These are phyloP conservation scores for Suillus tomentosus DNA, from an alignment of 768 basidiomycete species.

Conservation along the genomic window DNA sequence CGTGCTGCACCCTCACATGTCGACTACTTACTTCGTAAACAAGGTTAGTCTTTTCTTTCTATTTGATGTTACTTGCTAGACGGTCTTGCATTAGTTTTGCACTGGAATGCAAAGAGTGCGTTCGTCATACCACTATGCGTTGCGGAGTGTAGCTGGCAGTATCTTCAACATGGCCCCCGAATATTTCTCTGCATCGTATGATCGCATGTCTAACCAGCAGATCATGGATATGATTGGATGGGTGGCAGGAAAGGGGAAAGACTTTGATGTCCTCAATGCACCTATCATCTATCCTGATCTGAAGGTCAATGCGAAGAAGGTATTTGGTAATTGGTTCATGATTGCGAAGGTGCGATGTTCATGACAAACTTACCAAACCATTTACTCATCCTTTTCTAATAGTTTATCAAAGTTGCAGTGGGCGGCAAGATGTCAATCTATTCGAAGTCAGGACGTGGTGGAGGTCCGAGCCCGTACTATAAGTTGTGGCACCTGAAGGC, in stretches of 20 bases:
- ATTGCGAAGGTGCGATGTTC: conserved; percentile 8
- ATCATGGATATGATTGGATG: not conserved
- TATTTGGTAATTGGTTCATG: conserved; percentile 6
- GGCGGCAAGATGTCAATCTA: conserved; percentile 8
- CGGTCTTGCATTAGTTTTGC: not conserved
- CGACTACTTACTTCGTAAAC: not conserved
- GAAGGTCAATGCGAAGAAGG: conserved; percentile 1
- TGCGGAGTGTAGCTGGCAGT: not conserved
- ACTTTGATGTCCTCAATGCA: not conserved
- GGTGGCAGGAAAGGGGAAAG: conserved; percentile 1
- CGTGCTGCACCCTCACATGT: not conserved
- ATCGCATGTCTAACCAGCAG: not conserved
- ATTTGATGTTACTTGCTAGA: not conserved
- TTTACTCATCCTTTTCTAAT: not conserved
- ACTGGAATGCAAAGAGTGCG: not conserved
- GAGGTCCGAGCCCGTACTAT: not conserved
- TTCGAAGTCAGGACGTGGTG: not conserved
- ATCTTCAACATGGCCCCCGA: not conserved
- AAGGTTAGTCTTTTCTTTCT: not conserved
- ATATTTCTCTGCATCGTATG: not conserved
- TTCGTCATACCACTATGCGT: not conserved
- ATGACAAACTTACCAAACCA: not conserved
- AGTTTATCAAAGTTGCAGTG: conserved; percentile 11
- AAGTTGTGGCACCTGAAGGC: conserved; percentile 1
- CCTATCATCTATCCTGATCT: conserved; percentile 10